These are phyloP conservation scores for Alternaria sp. DNA, from an alignment of 2,329 filamentous ascomycete species.

Conservation along the genomic window DNA sequence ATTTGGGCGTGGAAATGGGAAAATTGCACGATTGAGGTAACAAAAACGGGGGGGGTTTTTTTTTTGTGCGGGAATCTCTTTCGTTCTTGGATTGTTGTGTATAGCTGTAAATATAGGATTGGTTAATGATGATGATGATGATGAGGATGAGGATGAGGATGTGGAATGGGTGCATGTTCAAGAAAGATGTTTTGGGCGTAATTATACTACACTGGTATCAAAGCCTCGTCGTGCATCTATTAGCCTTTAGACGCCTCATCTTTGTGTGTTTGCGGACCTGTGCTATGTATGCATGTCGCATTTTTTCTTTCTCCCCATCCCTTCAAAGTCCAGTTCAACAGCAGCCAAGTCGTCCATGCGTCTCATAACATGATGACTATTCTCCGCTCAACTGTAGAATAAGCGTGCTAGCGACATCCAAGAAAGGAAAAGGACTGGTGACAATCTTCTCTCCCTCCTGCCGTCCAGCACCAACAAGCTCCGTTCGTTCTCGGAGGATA, in stretches of 20 bases:
- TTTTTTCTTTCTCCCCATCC: not conserved
- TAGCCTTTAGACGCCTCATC: not conserved
- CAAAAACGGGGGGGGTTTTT: not conserved
- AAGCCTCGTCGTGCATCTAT: slow-evolving; percentile 3
- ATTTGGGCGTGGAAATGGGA: not conserved
- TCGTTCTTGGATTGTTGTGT: not conserved
- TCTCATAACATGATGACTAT: slow-evolving; percentile 17
- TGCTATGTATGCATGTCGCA: slow-evolving; percentile 3
- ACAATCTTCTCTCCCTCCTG: slow-evolving; percentile 87
- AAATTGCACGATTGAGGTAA: not conserved
- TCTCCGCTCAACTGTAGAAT: slow-evolving; percentile 79
- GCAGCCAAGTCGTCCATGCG: not conserved
- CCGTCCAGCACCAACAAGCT: slow-evolving; percentile 59
- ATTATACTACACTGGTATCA: slow-evolving; percentile 6
- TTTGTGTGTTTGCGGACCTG: not conserved
- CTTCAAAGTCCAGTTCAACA: not conserved
- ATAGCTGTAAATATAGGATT: slow-evolving; percentile 13
- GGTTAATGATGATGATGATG: slow-evolving; percentile 1
- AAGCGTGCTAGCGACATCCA: slow-evolving; percentile 89
- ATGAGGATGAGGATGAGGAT: not conserved
- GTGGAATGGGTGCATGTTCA: not conserved
- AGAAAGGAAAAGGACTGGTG: slow-evolving; percentile 92
- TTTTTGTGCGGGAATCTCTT: not conserved
- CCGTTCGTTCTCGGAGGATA: slow-evolving; percentile 50
- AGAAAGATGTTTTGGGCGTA: not conserved